A percentile compares a stretch with the other conserved stretches of the same genome.
Evolutionary conservation across 768 basidiomycete species (phyloP).

Genomic region (Calocybe gangraenosa): DNA sequence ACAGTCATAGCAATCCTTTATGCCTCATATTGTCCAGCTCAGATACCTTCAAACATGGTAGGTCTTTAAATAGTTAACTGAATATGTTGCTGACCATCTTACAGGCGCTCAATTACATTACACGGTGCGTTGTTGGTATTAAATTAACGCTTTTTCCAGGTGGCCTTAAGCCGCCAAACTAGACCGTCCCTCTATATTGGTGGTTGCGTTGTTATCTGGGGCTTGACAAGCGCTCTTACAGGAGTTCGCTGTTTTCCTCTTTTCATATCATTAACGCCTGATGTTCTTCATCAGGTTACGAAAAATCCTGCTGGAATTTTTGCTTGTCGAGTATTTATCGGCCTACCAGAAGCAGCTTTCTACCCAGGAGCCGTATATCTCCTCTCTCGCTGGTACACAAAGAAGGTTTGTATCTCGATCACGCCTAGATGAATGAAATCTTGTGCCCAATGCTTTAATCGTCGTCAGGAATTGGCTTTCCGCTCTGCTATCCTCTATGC

Average conservation of each 20-base stretch:
- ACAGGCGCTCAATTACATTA: conserved; percentile 37
- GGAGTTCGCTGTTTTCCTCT: conserved; percentile 35
- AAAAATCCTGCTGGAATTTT: conserved; percentile 51
- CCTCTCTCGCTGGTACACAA: conserved; percentile 55
- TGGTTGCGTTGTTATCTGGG: conserved; percentile 57
- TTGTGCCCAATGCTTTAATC: not conserved
- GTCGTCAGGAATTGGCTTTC: conserved; percentile 55
- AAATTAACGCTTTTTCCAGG: not conserved
- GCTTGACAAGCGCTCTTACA: conserved; percentile 57
- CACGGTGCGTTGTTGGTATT: conserved; percentile 31
- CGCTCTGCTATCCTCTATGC: conserved; percentile 58
- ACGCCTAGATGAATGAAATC: not conserved
- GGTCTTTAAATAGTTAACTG: conserved; percentile 5
- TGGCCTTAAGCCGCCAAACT: not conserved
- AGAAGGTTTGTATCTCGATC: conserved; percentile 33
- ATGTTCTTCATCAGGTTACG: conserved; percentile 36
- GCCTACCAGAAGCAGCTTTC: conserved; percentile 63
- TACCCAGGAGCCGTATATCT: conserved; percentile 53
- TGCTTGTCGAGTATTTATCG: conserved; percentile 56
- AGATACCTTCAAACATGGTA: conserved; percentile 68
- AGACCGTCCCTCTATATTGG: conserved; percentile 66
- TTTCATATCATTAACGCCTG: not conserved
- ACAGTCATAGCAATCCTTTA: conserved; percentile 50
- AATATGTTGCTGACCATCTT: not conserved
- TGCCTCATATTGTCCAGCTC: conserved; percentile 58